phyloP scores from a whole-genome alignment of 2,329 filamentous ascomycete genomes.

The Microsporum ferrugineum region DNA sequence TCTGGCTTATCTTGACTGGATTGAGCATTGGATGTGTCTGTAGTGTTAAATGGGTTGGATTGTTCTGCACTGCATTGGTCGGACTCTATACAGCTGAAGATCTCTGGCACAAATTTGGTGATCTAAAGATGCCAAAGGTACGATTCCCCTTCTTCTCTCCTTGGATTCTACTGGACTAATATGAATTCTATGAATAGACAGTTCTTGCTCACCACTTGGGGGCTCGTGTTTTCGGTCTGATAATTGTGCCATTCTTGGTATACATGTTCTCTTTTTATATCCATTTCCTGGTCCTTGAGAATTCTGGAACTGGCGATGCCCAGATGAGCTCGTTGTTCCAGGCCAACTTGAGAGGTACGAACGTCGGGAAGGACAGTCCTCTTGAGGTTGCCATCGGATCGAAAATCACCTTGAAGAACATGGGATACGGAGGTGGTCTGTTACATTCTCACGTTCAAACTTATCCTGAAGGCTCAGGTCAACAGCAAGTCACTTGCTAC shows the following conservation, averaged over 20 bases:
- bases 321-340: conserved; percentile 99
- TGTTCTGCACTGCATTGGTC: conserved; percentile 90
- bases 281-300: conserved; percentile 88
- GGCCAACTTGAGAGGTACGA: conserved; percentile 84
- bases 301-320: conserved; percentile 91
- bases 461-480: conserved; percentile 80
- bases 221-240: conserved; percentile 73
- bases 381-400: conserved; percentile 86
- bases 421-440: conserved; percentile 95
- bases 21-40: conserved; percentile 95
- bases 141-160: conserved; percentile 4
- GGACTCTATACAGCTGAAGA: conserved; percentile 94
- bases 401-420: conserved; percentile 89
- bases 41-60: conserved; percentile 95
- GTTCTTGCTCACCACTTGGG: conserved; percentile 64
- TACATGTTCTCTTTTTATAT: conserved; percentile 94
- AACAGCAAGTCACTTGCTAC: conserved; percentile 98
- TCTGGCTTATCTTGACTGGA: conserved; percentile 88
- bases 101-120: conserved; percentile 95
- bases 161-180: neutral
- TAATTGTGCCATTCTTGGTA: conserved; percentile 75
- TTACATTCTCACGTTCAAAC: conserved; percentile 95
- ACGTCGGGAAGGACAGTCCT: conserved; percentile 88
- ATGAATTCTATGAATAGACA: conserved; percentile 3
- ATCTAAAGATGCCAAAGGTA: conserved; percentile 79